Evolutionary conservation across 441 rosid species (phyloP).

Genomic region (Eutrema salsugineum): DNA sequence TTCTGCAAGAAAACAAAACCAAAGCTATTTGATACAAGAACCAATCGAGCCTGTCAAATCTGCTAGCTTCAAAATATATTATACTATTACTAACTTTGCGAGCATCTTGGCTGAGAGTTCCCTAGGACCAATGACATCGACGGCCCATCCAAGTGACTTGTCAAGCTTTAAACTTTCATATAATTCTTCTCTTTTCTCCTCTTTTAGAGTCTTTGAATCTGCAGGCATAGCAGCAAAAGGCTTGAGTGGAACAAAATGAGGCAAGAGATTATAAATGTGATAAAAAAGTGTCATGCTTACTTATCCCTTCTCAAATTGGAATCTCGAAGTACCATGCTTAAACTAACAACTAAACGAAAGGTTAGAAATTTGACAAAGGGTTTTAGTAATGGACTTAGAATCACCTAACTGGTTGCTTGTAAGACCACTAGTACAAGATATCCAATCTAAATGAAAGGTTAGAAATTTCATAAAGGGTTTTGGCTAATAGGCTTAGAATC

Average conservation of each 20-base stretch:
- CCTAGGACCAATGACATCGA: constrained; percentile 89
- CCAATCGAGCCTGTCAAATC: background rate
- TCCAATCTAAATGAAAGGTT: background rate
- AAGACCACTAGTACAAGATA: background rate
- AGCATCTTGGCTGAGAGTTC: constrained; percentile 96
- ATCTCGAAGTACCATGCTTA: background rate
- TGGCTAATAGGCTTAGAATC: background rate
- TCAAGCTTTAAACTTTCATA: constrained; percentile 70
- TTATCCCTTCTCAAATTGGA: background rate
- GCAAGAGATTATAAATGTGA: background rate
- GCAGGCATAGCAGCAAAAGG: background rate
- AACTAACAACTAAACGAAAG: background rate
- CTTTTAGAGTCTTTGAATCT: constrained; percentile 93
- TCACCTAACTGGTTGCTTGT: background rate
- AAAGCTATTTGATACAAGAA: constrained; percentile 7
- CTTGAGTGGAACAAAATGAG: background rate
- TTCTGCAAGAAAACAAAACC: constrained; percentile 37
- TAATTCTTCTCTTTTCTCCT: constrained; percentile 85
- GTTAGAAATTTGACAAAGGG: background rate
- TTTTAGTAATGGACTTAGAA: background rate
- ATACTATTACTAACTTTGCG: constrained; percentile 46
- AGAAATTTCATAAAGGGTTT: background rate
- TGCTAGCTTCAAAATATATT: background rate
- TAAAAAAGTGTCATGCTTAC: background rate
- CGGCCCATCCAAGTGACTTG: constrained; percentile 88